Conservation (phyloP, 2,329 filamentous ascomycete genomes). For the Clarireedia paspali region DNA sequence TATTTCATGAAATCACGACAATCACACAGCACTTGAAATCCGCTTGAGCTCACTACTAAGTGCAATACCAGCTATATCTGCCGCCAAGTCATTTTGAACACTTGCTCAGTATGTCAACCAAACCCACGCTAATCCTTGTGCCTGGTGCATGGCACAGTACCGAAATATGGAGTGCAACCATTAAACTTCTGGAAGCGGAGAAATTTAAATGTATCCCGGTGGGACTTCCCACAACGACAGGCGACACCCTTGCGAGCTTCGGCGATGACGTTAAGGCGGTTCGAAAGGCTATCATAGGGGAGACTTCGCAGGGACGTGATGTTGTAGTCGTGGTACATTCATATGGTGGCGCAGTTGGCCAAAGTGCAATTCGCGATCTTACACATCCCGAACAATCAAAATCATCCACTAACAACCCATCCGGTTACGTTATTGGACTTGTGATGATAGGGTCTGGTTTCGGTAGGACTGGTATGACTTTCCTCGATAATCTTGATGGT, state of each 20-base stretch:
- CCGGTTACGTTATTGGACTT: constrained; percentile 32
- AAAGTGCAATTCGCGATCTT: constrained; percentile 35
- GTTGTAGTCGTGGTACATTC: constrained; percentile 38
- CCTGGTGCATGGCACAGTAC: constrained; percentile 40
- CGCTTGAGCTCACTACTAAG: too few species aligned
- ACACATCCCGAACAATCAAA: constrained; percentile 16
- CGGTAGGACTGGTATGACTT: constrained; percentile 27
- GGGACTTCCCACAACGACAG: constrained; percentile 30
- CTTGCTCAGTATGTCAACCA: constrained; percentile 11
- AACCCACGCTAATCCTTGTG: constrained; percentile 37
- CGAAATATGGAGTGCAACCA: constrained; percentile 31
- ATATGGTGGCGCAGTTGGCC: constrained; percentile 34
- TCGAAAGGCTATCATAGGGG: constrained; percentile 27
- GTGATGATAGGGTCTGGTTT: constrained; percentile 34
- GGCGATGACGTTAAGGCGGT: constrained; percentile 32
- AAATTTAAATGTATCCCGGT: constrained; percentile 29
- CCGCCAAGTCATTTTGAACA: too few species aligned
- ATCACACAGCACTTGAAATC: too few species aligned
- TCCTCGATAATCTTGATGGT: constrained; percentile 33
- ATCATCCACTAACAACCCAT: neutral
- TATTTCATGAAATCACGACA: too few species aligned
- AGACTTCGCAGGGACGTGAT: constrained; percentile 30
- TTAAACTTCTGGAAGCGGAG: constrained; percentile 26
- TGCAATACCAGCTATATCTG: too few species aligned
- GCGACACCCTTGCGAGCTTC: constrained; percentile 28